Base-by-base conservation (phyloP, 2,329 filamentous ascomycete genomes). In the Sclerotinia glacialis region DNA sequence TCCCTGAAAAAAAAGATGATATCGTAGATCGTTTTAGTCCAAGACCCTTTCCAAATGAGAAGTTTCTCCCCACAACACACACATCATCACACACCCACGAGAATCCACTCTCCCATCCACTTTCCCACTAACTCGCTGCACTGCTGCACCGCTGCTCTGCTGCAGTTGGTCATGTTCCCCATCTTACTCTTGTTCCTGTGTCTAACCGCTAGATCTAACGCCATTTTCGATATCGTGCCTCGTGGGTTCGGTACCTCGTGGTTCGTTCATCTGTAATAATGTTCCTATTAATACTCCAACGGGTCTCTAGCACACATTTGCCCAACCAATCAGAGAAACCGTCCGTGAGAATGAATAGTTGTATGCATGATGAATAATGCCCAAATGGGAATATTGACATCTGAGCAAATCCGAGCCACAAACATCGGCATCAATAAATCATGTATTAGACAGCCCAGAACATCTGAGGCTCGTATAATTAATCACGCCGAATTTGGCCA, bases 181-280 rank as follows among this genome's bases (percentile, higher is more conserved):
- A 59, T 59, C 53, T 55, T 42, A 31, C 56, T 59, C 56, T 2
- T 14, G 26, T 47, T 59, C 56, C 56, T 59, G 56, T 47, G 46
- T 59, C 56, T 59, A 59, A 46, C 42, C 56, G 56, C 56, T 59
- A 47, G 56, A 34, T 59, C 56, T 34, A 59, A 59, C 56, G 12
- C 53, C 56, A 31, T 59, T 46, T 26, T 59, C 56, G 40, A 59
- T 47, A 47, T 44, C 37, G 16, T 58, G 26, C 40, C 34, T 44
- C 40, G 40, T 59, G 50, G 31, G 52, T 54, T 54, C 7, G 52
- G 28, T 23, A 12, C 23, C 16, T 59, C 11, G 56, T 59, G 56
- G n/a, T 59, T 59, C 21, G 56, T 47, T 46, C 55, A 59, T 46
- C 55, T n/a, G 40, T 31, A 23, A 12, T 46, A 16, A 12, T 34